Conservation (phyloP, 2,329 filamentous ascomycete genomes). For the Colletotrichum agaves region DNA sequence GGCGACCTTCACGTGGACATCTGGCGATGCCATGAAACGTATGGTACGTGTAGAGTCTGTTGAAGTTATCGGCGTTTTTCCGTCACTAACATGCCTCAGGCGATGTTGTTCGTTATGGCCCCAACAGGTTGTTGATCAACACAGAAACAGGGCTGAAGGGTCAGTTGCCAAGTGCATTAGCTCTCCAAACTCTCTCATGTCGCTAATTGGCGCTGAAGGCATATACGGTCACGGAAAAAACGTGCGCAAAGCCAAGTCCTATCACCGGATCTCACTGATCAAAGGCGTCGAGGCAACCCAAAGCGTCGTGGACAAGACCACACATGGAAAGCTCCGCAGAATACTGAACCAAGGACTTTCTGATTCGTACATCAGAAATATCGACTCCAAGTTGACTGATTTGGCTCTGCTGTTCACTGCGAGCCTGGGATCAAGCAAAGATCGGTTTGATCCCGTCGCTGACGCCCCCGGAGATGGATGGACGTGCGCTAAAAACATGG, state of each 20-base stretch:
- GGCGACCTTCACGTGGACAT: constrained; percentile 27
- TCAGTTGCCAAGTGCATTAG: neutral
- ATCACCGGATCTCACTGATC: constrained; percentile 17
- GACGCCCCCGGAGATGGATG: neutral
- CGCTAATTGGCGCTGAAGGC: neutral
- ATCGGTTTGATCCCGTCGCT: neutral
- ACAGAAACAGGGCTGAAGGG: constrained; percentile 16
- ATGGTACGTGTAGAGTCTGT: neutral
- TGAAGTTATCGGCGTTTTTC: neutral
- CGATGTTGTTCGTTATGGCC: constrained; percentile 21
- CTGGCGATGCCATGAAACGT: constrained; percentile 23
- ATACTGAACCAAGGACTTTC: constrained; percentile 26
- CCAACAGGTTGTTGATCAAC: constrained; percentile 18
- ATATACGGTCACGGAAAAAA: constrained; percentile 25
- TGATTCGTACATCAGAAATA: constrained; percentile 19
- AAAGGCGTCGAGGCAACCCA: constrained; percentile 24
- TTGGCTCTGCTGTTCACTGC: constrained; percentile 1
- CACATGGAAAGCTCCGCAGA: constrained; percentile 20
- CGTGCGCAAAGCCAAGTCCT: constrained; percentile 16
- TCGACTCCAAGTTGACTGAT: constrained; percentile 1
- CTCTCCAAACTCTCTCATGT: neutral
- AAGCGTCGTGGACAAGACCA: constrained; percentile 23
- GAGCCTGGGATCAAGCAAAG: constrained; percentile 16
- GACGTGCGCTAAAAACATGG: constrained; percentile 17
- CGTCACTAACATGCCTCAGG: constrained; percentile 1